Conservation (phyloP, 768 basidiomycete species). For the Daedaleopsis sinensis region DNA sequence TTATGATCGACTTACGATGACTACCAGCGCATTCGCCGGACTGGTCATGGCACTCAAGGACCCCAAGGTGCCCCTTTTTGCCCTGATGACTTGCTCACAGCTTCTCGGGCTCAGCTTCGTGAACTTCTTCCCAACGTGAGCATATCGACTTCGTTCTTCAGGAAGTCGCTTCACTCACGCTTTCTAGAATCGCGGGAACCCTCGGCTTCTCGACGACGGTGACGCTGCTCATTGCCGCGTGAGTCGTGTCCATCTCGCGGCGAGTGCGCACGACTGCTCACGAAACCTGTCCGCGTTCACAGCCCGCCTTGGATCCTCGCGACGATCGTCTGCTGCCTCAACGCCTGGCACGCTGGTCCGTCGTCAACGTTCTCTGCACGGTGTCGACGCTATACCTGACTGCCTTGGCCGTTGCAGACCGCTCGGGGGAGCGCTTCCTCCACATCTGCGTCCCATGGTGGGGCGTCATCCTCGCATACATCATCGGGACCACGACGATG, state of each 20-base stretch:
- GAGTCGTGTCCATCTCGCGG: constrained; percentile 23
- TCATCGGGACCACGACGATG: constrained; percentile 59
- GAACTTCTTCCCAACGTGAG: constrained; percentile 60
- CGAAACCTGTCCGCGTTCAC: neutral
- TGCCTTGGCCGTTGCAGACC: constrained; percentile 38
- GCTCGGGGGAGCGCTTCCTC: constrained; percentile 66
- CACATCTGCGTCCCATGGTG: constrained; percentile 61
- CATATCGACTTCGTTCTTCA: neutral
- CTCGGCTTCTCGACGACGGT: constrained; percentile 63
- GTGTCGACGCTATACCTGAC: neutral
- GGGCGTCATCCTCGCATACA: constrained; percentile 61
- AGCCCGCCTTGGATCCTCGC: constrained; percentile 70
- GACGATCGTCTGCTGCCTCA: constrained; percentile 49
- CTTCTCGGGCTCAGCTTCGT: constrained; percentile 60
- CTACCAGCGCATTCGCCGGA: constrained; percentile 48
- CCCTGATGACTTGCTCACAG: constrained; percentile 52
- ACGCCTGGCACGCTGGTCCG: constrained; percentile 57
- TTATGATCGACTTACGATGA: neutral
- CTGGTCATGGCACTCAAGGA: constrained; percentile 60
- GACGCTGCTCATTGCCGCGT: constrained; percentile 63
- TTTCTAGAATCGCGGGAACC: constrained; percentile 53
- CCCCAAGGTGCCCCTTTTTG: constrained; percentile 54
- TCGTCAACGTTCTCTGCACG: neutral
- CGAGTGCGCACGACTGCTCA: neutral
- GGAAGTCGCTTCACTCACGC: no score